Conservation (phyloP, 1,139 yeast species). For the Yamadazyma sp. region DNA sequence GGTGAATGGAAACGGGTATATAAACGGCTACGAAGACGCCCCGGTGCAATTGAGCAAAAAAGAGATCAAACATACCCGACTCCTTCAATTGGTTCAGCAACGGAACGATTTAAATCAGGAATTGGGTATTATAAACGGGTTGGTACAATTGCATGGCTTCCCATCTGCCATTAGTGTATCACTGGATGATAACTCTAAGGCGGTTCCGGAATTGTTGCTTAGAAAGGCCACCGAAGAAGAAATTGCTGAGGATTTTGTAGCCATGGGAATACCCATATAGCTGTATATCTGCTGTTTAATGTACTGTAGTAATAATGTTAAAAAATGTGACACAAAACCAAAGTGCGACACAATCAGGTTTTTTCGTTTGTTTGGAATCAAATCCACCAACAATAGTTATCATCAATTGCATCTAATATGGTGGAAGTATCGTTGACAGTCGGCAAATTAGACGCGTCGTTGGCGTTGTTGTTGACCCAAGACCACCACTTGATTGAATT, state of each 20-base stretch:
- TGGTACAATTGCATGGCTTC: conserved; percentile 59
- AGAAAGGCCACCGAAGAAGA: conserved; percentile 61
- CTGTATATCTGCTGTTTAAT: background rate
- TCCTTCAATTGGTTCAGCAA: conserved; percentile 51
- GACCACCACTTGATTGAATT: conserved; percentile 96
- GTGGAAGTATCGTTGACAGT: conserved; percentile 91
- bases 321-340: background rate
- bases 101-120: conserved; percentile 56
- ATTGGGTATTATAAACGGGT: conserved; percentile 56
- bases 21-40: conserved; percentile 9
- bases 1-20: conserved; percentile 1
- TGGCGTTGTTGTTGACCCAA: conserved; percentile 84
- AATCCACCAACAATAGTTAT: background rate
- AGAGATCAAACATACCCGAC: conserved; percentile 35
- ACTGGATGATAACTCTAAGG: conserved; percentile 19
- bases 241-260: conserved; percentile 55
- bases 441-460: conserved; percentile 92
- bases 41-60: conserved; percentile 27
- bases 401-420: conserved; percentile 35
- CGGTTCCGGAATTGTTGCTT: conserved; percentile 38
- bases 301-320: background rate
- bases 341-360: background rate
- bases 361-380: conserved; percentile 1
- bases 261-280: conserved; percentile 43
- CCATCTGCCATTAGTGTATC: conserved; percentile 61